Percentiles rank a stretch among this genome's conserved stretches.
Evolutionary conservation across 1,284 basidiomycete species (phyloP).

Genomic region (Marasmius fiardii): DNA sequence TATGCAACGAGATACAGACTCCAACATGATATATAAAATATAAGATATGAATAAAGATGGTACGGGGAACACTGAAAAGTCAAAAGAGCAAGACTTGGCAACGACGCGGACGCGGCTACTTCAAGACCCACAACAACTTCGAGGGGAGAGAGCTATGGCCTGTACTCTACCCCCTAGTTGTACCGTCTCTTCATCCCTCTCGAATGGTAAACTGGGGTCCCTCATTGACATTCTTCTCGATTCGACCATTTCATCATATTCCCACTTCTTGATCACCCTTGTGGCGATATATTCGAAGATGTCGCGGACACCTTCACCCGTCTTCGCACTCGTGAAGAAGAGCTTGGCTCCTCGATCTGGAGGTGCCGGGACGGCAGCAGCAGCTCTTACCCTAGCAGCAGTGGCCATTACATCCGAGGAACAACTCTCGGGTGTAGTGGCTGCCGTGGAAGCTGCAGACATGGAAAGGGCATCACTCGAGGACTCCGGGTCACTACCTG

Average conservation of each 20-base stretch:
- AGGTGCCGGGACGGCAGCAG: conserved; percentile 23
- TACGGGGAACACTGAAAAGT: not conserved
- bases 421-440: not conserved
- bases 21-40: not conserved
- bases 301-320: conserved; percentile 61
- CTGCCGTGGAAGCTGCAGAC: conserved; percentile 4
- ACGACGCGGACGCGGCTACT: not conserved
- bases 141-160: not conserved
- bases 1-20: no score
- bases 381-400: conserved; percentile 18
- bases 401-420: not conserved
- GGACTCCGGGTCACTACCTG: conserved; percentile 10
- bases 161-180: not conserved
- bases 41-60: not conserved
- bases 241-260: conserved; percentile 51
- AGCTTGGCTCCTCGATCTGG: conserved; percentile 54
- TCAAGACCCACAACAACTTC: not conserved
- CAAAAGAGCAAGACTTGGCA: no score
- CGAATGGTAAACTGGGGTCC: conserved; percentile 3
- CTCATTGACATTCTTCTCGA: conserved; percentile 17
- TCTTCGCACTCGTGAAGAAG: conserved; percentile 74
- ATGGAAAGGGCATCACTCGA: not conserved
- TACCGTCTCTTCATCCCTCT: not conserved
- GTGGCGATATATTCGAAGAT: conserved; percentile 68
- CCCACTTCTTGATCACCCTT: conserved; percentile 57